phyloP scores from a whole-genome alignment of 2,329 filamentous ascomycete species.

The Lachnellula arida region DNA sequence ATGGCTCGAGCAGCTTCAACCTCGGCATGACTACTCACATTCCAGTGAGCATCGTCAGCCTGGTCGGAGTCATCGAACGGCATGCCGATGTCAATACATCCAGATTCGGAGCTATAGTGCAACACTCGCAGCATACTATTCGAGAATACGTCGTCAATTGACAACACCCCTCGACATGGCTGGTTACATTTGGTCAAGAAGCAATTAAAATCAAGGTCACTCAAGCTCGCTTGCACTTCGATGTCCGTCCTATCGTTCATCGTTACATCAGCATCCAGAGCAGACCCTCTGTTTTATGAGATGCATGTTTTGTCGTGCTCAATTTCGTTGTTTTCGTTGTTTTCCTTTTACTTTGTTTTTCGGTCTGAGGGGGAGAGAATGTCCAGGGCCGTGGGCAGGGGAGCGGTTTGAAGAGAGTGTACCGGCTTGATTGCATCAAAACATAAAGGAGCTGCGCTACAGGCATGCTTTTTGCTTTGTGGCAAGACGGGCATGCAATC shows the following conservation, averaged over 20 bases:
- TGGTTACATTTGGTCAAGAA: conserved; percentile 24
- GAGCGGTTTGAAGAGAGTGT: background rate
- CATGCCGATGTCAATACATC: conserved; percentile 32
- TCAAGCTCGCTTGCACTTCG: conserved; percentile 28
- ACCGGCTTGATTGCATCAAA: conserved; percentile 4
- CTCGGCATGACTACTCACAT: conserved; percentile 27
- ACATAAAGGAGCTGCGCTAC: background rate
- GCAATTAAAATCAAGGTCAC: conserved; percentile 25
- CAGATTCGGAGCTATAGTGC: conserved; percentile 22
- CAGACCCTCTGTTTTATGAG: conserved; percentile 26
- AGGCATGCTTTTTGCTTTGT: background rate
- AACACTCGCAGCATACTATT: conserved; percentile 14
- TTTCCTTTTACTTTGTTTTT: conserved; percentile 13
- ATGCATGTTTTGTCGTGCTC: conserved; percentile 22
- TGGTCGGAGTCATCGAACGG: conserved; percentile 32
- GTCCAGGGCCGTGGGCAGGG: conserved; percentile 22
- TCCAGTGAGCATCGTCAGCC: conserved; percentile 21
- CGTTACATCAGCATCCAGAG: conserved; percentile 23
- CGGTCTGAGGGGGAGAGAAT: conserved; percentile 21
- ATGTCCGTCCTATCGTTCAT: conserved; percentile 14
- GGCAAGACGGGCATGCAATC: conserved; percentile 9
- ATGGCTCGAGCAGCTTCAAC: conserved; percentile 33
- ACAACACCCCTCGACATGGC: conserved; percentile 18
- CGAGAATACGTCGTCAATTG: conserved; percentile 12
- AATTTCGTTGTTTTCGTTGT: conserved; percentile 24